phyloP scores from a whole-genome alignment of 805 yeast genomes.

The Candida krabiensis region DNA sequence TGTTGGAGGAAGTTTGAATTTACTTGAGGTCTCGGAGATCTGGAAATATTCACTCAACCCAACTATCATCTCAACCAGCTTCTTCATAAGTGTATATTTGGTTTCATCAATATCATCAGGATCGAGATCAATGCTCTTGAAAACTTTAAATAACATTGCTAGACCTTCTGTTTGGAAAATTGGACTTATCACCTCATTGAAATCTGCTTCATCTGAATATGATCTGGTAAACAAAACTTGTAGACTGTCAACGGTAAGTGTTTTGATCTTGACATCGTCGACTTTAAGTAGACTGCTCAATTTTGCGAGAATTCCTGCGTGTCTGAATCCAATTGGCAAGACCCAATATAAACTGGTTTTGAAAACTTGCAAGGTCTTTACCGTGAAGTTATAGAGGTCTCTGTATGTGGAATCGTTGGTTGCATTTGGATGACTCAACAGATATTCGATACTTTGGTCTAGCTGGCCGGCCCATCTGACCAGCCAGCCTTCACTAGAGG shows the following conservation, averaged over 20 bases:
- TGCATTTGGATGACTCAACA: constrained; percentile 16
- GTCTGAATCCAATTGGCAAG: constrained; percentile 68
- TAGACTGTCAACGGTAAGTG: constrained; percentile 85
- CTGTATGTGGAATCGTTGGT: constrained; percentile 6
- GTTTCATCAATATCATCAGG: constrained; percentile 71
- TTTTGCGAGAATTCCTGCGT: constrained; percentile 63
- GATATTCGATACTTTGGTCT: constrained; percentile 41
- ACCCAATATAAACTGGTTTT: constrained; percentile 94
- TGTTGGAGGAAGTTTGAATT: constrained; percentile 43
- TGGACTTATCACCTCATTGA: constrained; percentile 73
- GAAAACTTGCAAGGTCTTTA: constrained; percentile 74
- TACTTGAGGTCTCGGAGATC: constrained; percentile 14
- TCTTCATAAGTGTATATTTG: constrained; percentile 78
- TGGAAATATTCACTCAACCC: constrained; percentile 76
- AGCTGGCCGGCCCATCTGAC: constrained; percentile 64
- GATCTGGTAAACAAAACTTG: constrained; percentile 84
- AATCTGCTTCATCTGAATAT: constrained; percentile 66
- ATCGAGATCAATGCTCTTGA: constrained; percentile 55
- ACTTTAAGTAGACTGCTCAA: constrained; percentile 60
- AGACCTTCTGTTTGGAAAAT: constrained; percentile 79
- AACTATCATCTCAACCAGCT: constrained; percentile 91
- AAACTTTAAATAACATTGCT: constrained; percentile 62
- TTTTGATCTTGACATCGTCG: constrained; percentile 63
- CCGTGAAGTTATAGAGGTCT: constrained; percentile 42
- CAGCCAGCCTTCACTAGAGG: constrained; percentile 85